Base-by-base conservation (phyloP, 1,139 yeast species). In the Magnusiomyces paraingens region DNA sequence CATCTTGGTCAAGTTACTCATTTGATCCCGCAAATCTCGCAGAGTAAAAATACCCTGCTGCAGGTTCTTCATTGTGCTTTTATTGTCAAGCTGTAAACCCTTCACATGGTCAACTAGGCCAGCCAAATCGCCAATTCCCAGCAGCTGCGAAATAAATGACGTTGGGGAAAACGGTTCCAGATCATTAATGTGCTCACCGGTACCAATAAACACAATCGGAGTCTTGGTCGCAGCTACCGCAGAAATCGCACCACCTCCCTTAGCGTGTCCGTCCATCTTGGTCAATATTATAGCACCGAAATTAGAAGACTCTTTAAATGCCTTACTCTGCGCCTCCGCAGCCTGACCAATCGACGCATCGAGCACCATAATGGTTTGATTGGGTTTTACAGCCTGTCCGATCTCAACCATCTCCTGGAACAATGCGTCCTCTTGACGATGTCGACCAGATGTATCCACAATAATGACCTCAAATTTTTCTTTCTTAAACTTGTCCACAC, bases 281-380 rank as follows among this genome's bases (percentile, higher is more conserved):
- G 99, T 93, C 67, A 93, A 78, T 58, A 93, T 86, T 61, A 93
- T 93, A 26, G 98, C 91, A 65, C 99, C 99, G 66, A 93, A 93
- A 66, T 93, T 83, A 2, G 97, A 78, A 45, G 93, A 82, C 54
- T 90, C 97, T 70, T 93, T 93, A 74, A 93, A 93, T 1, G 99
- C 99, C 64, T 79, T 80, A 6, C 96, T 90, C 73, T 93, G 99
- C 6, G 86, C 79, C 73, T 93, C 97, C 1, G 99, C 99, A 4
- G 98, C 97, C 73, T 93, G 99, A 67, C 99, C 99, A 60, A 93
- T 93, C 2, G 96, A 83, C 0, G 98, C 99, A 71, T 93, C 99
- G 71, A 93, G 78, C 36, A 93, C 99, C 98, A 93, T 89, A 58
- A 93, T 87, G 1, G 99, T 93, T 70, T 93, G 98, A 59, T 89